These are phyloP conservation scores for Filobasidium floriforme DNA, from an alignment of 768 basidiomycete genomes.

Conservation along the genomic window DNA sequence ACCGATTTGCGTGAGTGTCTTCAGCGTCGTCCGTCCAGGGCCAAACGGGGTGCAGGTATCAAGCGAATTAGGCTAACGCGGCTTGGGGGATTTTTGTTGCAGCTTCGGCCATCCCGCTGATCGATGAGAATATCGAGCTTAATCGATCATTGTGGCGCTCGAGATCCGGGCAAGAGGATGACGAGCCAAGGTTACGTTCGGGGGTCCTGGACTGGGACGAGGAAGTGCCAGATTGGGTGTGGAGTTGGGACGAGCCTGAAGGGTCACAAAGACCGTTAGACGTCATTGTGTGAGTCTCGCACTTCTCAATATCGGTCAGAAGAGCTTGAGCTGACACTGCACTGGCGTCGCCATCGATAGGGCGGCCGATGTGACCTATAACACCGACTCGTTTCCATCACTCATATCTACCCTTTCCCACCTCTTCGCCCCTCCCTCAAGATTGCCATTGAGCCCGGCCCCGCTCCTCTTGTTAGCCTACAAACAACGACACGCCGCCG, in stretches of 20 bases:
- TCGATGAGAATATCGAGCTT: conserved; percentile 60
- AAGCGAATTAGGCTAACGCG: not conserved
- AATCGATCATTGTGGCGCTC: conserved; percentile 42
- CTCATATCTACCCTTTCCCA: conserved; percentile 61
- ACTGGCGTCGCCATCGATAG: conserved; percentile 45
- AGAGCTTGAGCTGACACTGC: no score
- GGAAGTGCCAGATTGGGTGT: conserved; percentile 50
- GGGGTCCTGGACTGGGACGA: conserved; percentile 70
- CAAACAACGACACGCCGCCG: conserved; percentile 72
- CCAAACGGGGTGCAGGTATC: not conserved
- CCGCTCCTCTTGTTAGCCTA: conserved; percentile 66
- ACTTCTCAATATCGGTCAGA: not conserved
- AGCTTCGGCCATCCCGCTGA: conserved; percentile 75
- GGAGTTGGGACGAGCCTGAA: not conserved
- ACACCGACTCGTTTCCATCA: conserved; percentile 72
- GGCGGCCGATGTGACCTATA: conserved; percentile 90
- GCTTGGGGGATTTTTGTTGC: not conserved
- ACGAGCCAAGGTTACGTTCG: conserved; percentile 36
- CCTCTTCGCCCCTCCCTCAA: conserved; percentile 47
- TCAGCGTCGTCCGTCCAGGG: not conserved
- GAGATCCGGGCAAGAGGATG: not conserved
- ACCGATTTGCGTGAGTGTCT: conserved; percentile 64
- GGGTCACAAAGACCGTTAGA: conserved; percentile 44
- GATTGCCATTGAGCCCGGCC: conserved; percentile 24
- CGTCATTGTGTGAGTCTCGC: conserved; percentile 58